Evolutionary conservation across 2,329 filamentous ascomycete species (phyloP).

Genomic region (Ascochyta pisi): DNA sequence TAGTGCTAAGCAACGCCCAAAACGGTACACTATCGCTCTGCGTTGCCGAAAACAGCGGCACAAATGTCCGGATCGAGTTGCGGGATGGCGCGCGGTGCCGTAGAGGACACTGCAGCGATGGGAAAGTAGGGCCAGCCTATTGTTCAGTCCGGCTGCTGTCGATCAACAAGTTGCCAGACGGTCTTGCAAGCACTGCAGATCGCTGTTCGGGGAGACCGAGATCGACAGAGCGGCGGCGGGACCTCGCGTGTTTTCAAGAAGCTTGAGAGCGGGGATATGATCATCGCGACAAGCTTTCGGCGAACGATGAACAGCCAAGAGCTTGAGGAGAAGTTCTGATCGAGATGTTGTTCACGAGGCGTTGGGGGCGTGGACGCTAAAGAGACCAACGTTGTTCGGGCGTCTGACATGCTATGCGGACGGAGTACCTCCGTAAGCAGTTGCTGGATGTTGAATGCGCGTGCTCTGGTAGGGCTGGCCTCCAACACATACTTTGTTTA

Average conservation of each 20-base stretch:
- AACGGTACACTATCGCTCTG: slow-evolving; percentile 7
- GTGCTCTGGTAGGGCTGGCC: slow-evolving; percentile 9
- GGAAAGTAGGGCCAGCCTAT: background rate
- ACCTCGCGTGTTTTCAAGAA: background rate
- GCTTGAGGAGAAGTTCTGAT: background rate
- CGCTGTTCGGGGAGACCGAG: slow-evolving; percentile 13
- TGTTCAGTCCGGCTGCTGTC: background rate
- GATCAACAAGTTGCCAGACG: background rate
- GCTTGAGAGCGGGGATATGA: slow-evolving; percentile 1
- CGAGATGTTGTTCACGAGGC: slow-evolving; percentile 6
- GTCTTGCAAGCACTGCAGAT: slow-evolving; percentile 2
- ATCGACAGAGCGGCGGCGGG: slow-evolving; percentile 6
- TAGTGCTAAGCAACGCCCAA: slow-evolving; percentile 12
- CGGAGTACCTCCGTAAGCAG: slow-evolving; percentile 6
- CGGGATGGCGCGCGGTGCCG: slow-evolving; percentile 13
- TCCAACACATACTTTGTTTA: background rate
- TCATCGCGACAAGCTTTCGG: slow-evolving; percentile 5
- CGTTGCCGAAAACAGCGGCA: slow-evolving; percentile 6
- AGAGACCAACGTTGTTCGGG: background rate
- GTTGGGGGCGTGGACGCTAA: slow-evolving; percentile 4
- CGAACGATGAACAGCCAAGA: background rate
- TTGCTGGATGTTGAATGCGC: background rate
- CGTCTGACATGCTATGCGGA: slow-evolving; percentile 1
- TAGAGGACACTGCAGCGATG: slow-evolving; percentile 2
- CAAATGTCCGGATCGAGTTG: background rate